Evolutionary conservation across 2,329 filamentous ascomycete genomes (phyloP).

Genomic region (Anthostomella pinea): DNA sequence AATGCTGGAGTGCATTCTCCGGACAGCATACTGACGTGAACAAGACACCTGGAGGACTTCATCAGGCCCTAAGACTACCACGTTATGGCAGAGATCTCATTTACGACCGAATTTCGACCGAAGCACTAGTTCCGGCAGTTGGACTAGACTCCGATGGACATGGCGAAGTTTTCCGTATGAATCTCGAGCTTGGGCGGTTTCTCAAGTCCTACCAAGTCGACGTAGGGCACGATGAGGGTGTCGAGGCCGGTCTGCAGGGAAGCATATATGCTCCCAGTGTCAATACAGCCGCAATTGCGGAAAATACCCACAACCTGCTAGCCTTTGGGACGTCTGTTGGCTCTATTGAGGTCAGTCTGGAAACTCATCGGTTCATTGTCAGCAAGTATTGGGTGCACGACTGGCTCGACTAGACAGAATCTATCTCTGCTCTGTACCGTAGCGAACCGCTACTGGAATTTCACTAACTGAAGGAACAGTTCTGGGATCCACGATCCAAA

Average conservation of each 20-base stretch:
- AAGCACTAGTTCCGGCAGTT: slow-evolving; percentile 83
- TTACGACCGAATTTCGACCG: slow-evolving; percentile 78
- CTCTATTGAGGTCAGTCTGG: slow-evolving; percentile 75
- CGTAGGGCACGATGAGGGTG: slow-evolving; percentile 78
- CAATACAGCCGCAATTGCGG: slow-evolving; percentile 82
- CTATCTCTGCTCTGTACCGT: too few species aligned
- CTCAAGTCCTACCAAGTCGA: slow-evolving; percentile 93
- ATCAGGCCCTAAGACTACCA: slow-evolving; percentile 86
- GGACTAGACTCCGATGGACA: slow-evolving; percentile 81
- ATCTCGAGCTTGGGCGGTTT: slow-evolving; percentile 87
- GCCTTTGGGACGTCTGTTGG: slow-evolving; percentile 93
- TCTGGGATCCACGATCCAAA: slow-evolving; percentile 88
- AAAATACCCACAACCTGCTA: slow-evolving; percentile 82
- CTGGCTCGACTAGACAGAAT: too few species aligned
- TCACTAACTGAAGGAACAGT: slow-evolving; percentile 34
- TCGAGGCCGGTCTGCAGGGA: slow-evolving; percentile 75
- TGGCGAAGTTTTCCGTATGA: slow-evolving; percentile 90
- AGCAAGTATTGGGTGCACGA: too few species aligned
- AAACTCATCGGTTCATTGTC: too few species aligned
- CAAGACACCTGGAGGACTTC: slow-evolving; percentile 56
- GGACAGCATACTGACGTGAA: slow-evolving; percentile 3
- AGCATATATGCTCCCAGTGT: slow-evolving; percentile 82
- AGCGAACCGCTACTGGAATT: not conserved
- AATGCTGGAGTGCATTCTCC: slow-evolving; percentile 50
- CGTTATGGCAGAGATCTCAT: slow-evolving; percentile 87